Conservation (phyloP, 495 filamentous ascomycete genomes). For the Chaetomium fimeti region DNA sequence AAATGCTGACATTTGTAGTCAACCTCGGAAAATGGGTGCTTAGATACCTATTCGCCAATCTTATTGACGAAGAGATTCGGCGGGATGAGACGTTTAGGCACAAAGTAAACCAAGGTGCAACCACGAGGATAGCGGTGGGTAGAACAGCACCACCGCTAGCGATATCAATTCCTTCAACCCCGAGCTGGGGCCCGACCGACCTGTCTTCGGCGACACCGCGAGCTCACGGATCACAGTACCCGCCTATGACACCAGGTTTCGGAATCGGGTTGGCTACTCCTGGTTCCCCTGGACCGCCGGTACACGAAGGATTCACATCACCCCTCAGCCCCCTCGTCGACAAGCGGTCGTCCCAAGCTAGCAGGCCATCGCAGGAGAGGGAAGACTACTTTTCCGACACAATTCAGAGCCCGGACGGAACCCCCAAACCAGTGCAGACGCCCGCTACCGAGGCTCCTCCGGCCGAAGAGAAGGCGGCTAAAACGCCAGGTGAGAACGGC, state of each 20-base stretch:
- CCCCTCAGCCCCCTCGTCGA: conserved; percentile 42
- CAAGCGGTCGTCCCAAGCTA: conserved; percentile 35
- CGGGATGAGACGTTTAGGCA: conserved; percentile 73
- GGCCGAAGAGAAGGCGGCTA: conserved; percentile 37
- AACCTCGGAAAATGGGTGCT: conserved; percentile 97
- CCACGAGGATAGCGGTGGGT: conserved; percentile 54
- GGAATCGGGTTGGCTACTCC: conserved; percentile 80
- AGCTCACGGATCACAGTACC: conserved; percentile 57
- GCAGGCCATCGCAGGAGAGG: conserved; percentile 42
- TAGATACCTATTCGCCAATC: conserved; percentile 82
- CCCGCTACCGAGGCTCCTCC: conserved; percentile 28
- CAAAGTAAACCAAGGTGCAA: conserved; percentile 59
- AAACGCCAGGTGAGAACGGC: conserved; percentile 23
- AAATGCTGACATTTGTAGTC: conserved; percentile 52
- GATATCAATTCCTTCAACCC: conserved; percentile 66
- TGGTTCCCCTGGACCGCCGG: conserved; percentile 37
- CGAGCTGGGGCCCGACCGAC: conserved; percentile 47
- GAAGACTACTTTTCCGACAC: conserved; percentile 50
- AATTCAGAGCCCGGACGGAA: conserved; percentile 42
- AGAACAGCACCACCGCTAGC: conserved; percentile 59
- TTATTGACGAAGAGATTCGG: conserved; percentile 85
- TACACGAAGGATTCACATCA: conserved; percentile 41
- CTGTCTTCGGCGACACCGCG: conserved; percentile 60
- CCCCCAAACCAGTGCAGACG: conserved; percentile 36
- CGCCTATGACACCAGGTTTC: conserved; percentile 66